A percentile compares a stretch with the other conserved stretches of the same genome.
Evolutionary conservation across 78 protist species (phyloP).

Genomic region (Cavenderia fasciculata): DNA sequence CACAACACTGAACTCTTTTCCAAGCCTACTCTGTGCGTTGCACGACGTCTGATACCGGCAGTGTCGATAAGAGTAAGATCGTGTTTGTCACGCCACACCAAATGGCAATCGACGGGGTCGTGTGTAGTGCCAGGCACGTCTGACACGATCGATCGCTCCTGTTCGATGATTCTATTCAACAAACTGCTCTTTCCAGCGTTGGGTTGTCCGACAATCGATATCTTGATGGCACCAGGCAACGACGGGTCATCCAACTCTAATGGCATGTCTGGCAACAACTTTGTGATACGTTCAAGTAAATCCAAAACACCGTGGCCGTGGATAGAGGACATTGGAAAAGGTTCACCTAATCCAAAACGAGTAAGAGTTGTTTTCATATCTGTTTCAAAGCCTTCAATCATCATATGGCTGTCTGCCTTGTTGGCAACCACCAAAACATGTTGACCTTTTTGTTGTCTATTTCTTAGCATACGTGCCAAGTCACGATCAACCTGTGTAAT

Average conservation of each 20-base stretch:
- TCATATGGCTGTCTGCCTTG: constrained; percentile 75
- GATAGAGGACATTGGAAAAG: constrained; percentile 53
- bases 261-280: background rate
- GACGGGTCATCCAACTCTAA: constrained; percentile 3
- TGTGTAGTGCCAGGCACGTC: constrained; percentile 84
- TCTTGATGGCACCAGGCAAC: constrained; percentile 16
- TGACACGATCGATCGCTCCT: constrained; percentile 73
- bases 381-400: background rate
- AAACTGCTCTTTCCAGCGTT: constrained; percentile 85
- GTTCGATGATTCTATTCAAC: constrained; percentile 62
- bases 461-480: constrained; percentile 68
- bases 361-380: background rate
- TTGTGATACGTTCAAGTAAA: background rate
- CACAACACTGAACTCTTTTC: constrained; percentile 66
- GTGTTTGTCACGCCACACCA: constrained; percentile 38
- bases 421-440: constrained; percentile 51
- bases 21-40: constrained; percentile 61
- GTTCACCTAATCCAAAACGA: constrained; percentile 62
- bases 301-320: constrained; percentile 65
- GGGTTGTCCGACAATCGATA: constrained; percentile 85
- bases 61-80: constrained; percentile 76
- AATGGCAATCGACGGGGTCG: constrained; percentile 79
- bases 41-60: constrained; percentile 82
- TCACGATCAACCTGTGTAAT: constrained; percentile 49
- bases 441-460: constrained; percentile 4